phyloP scores from a whole-genome alignment of 2,329 filamentous ascomycete species.

The Torrubiella hemipterigena region DNA sequence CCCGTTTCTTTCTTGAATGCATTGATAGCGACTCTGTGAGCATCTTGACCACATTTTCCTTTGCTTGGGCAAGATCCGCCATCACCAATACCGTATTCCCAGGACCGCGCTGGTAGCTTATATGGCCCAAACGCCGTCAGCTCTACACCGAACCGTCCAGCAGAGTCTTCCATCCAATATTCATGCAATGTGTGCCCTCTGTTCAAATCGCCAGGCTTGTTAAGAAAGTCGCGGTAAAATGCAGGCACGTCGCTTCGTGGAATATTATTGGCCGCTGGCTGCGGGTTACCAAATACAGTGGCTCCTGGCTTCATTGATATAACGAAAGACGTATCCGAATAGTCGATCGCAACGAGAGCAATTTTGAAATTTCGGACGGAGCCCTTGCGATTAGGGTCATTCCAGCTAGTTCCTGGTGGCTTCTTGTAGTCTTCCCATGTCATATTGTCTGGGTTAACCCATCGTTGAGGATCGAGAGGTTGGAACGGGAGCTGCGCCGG shows the following conservation, averaged over 20 bases:
- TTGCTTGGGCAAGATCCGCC: conserved; percentile 30
- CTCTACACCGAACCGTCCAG: conserved; percentile 38
- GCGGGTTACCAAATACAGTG: conserved; percentile 38
- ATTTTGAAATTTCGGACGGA: conserved; percentile 42
- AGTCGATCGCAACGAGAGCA: conserved; percentile 39
- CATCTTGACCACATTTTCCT: conserved; percentile 30
- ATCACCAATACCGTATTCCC: conserved; percentile 37
- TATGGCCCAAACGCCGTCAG: conserved; percentile 40
- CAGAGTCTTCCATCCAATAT: conserved; percentile 46
- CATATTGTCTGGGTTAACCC: conserved; percentile 42
- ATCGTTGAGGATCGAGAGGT: conserved; percentile 37
- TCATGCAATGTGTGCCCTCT: conserved; percentile 40
- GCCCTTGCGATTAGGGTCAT: conserved; percentile 28
- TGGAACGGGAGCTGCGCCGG: no score
- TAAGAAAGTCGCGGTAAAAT: conserved; percentile 39
- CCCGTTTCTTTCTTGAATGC: conserved; percentile 40
- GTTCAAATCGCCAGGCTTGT: conserved; percentile 35
- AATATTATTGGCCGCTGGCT: conserved; percentile 26
- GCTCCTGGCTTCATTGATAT: conserved; percentile 31
- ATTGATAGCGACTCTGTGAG: conserved; percentile 34
- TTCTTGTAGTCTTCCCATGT: conserved; percentile 35
- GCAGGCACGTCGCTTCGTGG: conserved; percentile 32
- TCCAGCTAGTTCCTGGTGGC: conserved; percentile 36
- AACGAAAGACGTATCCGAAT: conserved; percentile 34
- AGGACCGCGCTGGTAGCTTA: conserved; percentile 31